Evolutionary conservation across 106 monocot species (phyloP), one percentile per base, ranked within the genome.

Genomic region (Ottelia alismoides): DNA sequence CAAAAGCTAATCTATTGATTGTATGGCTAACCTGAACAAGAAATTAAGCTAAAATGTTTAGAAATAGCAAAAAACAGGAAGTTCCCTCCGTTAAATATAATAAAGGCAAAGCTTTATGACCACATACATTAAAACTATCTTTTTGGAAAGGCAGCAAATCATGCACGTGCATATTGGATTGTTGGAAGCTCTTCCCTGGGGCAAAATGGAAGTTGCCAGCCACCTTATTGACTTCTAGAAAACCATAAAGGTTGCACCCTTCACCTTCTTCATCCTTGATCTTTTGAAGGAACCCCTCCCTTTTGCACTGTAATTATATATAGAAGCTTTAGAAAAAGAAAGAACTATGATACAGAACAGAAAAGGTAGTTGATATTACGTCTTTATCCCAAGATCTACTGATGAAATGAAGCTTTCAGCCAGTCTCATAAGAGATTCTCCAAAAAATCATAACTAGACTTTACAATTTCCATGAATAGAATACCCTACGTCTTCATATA

Each of bases 131-230:
- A 57, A 84, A 88, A 65, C 79, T 89, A 19, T 85, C 88, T 59
- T 89, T 88, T 52, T 96, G 76, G 47, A 85, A 89, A 61, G 74
- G 73, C 45, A 75, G 47, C 62, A 96, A 64, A 52, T 96, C 96
- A 61, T 88, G 96, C 29, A 96, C 81, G 57, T 96, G 78, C 47
- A 85, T 65, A 53, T 96, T 82, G 53, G 82, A 84, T 23, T 85
- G 88, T 58, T 96, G 85, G 56, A 88, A 96, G 61, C 96, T 87
- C 79, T 96, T 96, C 35, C 96, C 96, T 21, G 96, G 88, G 0
- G 89, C 81, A 82, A 96, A 96, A 71, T 96, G 96, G 47, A 96
- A 84, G 78, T 96, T 96, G 58, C 96, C 96, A 46, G 84, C 96
- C 54, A 96, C 96, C 55, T 84, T 96, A 31, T 89, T 85, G 28